Evolutionary conservation across 495 filamentous ascomycete genomes (phyloP).

Genomic region (Chlorociboria aeruginascens): DNA sequence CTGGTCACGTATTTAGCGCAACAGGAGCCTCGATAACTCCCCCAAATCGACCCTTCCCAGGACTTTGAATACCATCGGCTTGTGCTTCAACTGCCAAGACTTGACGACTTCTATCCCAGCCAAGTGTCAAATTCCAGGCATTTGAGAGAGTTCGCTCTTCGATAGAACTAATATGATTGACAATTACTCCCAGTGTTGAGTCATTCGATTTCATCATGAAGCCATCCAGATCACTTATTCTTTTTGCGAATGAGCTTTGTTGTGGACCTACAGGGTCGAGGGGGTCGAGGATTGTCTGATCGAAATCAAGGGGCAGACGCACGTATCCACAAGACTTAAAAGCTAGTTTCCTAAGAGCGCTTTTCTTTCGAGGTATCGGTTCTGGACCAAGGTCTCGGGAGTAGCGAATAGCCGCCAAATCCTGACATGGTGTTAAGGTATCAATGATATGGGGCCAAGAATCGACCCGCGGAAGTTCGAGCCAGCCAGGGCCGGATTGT

Average conservation of each 20-base stretch:
- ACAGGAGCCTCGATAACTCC: conserved; percentile 13
- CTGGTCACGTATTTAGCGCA: neutral
- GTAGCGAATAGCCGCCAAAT: conserved; percentile 19
- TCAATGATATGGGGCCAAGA: conserved; percentile 33
- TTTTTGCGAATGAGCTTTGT: neutral
- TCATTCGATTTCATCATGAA: conserved; percentile 20
- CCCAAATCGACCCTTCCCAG: conserved; percentile 22
- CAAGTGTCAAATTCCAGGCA: conserved; percentile 9
- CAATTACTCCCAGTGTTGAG: conserved; percentile 18
- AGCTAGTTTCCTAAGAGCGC: conserved; percentile 18
- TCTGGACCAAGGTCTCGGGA: conserved; percentile 6
- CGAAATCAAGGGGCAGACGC: conserved; percentile 17
- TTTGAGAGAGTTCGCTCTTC: conserved; percentile 15
- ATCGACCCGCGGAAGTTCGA: conserved; percentile 13
- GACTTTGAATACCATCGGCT: conserved; percentile 16
- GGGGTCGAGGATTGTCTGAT: conserved; percentile 7
- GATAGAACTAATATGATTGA: conserved; percentile 6
- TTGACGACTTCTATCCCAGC: conserved; percentile 1
- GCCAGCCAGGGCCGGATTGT: neutral
- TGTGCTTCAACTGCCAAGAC: conserved; percentile 5
- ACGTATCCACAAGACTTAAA: conserved; percentile 38
- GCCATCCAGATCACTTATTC: conserved; percentile 9
- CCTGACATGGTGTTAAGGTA: conserved; percentile 26
- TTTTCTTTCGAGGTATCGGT: neutral
- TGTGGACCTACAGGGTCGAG: neutral